phyloP scores from a whole-genome alignment of 2,329 filamentous ascomycete species.

The Alternaria consortialis region DNA sequence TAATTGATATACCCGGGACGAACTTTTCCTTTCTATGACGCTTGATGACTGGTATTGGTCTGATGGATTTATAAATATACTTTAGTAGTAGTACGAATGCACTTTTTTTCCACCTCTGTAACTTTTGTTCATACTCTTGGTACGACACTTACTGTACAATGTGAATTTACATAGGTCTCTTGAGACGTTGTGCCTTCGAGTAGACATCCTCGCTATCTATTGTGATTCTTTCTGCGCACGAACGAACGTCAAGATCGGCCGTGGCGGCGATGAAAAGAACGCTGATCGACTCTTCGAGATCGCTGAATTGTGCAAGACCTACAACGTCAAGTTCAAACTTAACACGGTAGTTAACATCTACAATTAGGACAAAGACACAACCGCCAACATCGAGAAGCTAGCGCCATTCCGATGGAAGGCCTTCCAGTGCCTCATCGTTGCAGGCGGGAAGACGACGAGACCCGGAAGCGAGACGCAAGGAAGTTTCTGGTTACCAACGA shows the following conservation, averaged over 20 bases:
- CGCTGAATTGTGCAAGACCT: background rate
- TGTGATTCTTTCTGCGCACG: conserved; percentile 9
- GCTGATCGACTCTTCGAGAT: background rate
- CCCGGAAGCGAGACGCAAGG: conserved; percentile 2
- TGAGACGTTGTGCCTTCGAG: no score
- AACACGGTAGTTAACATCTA: conserved; percentile 10
- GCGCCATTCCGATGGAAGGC: conserved; percentile 16
- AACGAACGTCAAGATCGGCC: conserved; percentile 13
- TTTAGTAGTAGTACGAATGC: conserved; percentile 2
- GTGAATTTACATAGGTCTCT: no score
- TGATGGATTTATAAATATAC: background rate
- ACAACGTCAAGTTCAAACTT: conserved; percentile 11
- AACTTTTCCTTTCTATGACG: background rate
- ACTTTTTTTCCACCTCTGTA: background rate
- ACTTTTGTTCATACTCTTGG: background rate
- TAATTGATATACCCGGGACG: background rate
- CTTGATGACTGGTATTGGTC: background rate
- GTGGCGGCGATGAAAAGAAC: conserved; percentile 7
- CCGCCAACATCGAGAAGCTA: conserved; percentile 3
- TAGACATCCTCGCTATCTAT: conserved; percentile 12
- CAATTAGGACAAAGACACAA: conserved; percentile 15
- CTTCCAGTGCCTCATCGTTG: conserved; percentile 11
- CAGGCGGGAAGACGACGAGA: conserved; percentile 11
- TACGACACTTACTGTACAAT: no score
- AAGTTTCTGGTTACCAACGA: conserved; percentile 6